Conservation (phyloP, 2,329 filamentous ascomycete species). For the Colletotrichum sublineola region DNA sequence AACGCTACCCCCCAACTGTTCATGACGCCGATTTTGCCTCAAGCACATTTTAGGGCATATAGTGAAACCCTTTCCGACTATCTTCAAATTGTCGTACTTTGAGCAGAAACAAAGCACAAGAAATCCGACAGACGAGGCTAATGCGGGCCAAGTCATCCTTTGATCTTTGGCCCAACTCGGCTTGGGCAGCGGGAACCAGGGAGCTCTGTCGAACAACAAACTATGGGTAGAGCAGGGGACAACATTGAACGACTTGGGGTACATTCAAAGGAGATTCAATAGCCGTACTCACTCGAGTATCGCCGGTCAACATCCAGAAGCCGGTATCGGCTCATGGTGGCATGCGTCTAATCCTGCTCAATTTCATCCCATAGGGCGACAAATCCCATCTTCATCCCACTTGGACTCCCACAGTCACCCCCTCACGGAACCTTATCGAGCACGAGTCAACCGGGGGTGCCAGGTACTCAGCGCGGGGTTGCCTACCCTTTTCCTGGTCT, state of each 20-base stretch:
- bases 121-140: too few species aligned
- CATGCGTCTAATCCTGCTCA: not conserved
- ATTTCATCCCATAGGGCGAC: not conserved
- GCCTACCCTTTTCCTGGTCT: conserved; percentile 12
- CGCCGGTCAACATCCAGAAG: not conserved
- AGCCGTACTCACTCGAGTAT: not conserved
- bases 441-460: conserved; percentile 35
- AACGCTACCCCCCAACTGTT: too few species aligned
- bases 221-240: not conserved
- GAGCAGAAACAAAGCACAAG: too few species aligned
- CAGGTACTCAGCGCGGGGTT: conserved; percentile 35
- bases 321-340: not conserved
- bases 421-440: conserved; percentile 24
- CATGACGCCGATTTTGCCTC: too few species aligned
- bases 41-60: too few species aligned
- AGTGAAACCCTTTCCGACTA: too few species aligned
- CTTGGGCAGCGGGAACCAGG: not conserved
- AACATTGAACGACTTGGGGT: not conserved
- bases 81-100: too few species aligned
- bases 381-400: conserved; percentile 12
- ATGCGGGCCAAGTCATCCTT: too few species aligned
- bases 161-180: too few species aligned
- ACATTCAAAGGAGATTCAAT: not conserved
- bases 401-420: not conserved
- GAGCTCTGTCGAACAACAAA: not conserved